Evolutionary conservation across 2,329 filamentous ascomycete species (phyloP).

Genomic region (Colletotrichum australisinense): DNA sequence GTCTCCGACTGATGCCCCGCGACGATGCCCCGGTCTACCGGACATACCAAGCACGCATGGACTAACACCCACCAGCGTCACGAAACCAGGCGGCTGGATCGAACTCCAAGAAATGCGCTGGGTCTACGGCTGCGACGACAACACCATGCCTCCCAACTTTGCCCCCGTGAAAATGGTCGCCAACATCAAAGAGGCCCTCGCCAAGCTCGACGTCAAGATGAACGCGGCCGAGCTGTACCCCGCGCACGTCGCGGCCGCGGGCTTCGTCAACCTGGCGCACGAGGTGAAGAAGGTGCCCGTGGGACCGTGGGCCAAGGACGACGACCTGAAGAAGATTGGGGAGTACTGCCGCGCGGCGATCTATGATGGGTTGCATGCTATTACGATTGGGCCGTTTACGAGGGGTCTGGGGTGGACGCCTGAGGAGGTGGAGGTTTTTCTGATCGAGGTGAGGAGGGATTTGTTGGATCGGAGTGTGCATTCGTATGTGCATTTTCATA

Average conservation of each 20-base stretch:
- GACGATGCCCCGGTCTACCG: too few relatives aligned
- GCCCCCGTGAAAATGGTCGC: slow-evolving; percentile 36
- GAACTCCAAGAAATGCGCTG: slow-evolving; percentile 63
- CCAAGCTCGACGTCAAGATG: slow-evolving; percentile 53
- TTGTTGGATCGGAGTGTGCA: slow-evolving; percentile 10
- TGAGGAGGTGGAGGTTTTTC: slow-evolving; percentile 58
- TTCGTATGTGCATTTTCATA: slow-evolving; percentile 24
- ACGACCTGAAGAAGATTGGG: slow-evolving; percentile 55
- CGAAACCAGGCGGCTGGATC: slow-evolving; percentile 65
- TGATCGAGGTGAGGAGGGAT: slow-evolving; percentile 13
- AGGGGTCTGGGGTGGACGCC: slow-evolving; percentile 52
- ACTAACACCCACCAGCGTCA: slow-evolving; percentile 56
- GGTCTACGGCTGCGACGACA: slow-evolving; percentile 56
- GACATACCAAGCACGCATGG: background rate
- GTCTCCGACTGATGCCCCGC: too few relatives aligned
- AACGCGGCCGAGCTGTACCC: slow-evolving; percentile 49
- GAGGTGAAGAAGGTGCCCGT: slow-evolving; percentile 64
- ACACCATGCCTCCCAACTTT: slow-evolving; percentile 52
- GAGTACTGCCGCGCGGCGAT: slow-evolving; percentile 56
- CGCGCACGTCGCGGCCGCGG: slow-evolving; percentile 56
- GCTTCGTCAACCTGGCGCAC: slow-evolving; percentile 66
- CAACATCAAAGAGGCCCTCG: slow-evolving; percentile 39
- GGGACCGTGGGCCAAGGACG: slow-evolving; percentile 63
- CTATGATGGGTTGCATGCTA: slow-evolving; percentile 53
- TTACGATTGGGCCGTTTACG: slow-evolving; percentile 54